These are phyloP conservation scores for Erigeron philadelphicus DNA, from an alignment of 140 eudicot species.

Conservation along the genomic window DNA sequence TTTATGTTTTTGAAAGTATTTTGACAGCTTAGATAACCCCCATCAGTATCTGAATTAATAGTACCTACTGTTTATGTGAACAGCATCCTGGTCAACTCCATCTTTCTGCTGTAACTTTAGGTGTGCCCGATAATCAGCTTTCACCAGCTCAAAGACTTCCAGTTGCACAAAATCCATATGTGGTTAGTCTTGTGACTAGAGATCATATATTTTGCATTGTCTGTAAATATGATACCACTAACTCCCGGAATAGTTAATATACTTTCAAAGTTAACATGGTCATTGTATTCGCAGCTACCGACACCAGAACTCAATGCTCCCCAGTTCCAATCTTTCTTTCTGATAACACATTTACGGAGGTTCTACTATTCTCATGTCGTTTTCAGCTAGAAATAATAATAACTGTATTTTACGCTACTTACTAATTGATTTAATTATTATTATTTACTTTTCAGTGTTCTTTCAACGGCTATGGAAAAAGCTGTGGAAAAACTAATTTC, in stretches of 20 bases:
- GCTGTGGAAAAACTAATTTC: conserved; percentile 35
- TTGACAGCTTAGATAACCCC: neutral
- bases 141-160: conserved; percentile 39
- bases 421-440: neutral
- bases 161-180: conserved; percentile 35
- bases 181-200: conserved; percentile 23
- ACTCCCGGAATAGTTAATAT: conserved; percentile 7
- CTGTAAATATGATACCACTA: neutral
- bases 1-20: neutral
- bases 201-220: neutral
- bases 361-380: conserved; percentile 22
- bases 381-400: conserved; percentile 5
- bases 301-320: conserved; percentile 39
- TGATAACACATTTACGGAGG: conserved; percentile 63
- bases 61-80: neutral
- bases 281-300: conserved; percentile 45
- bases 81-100: conserved; percentile 41
- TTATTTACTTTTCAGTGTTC: conserved; percentile 23
- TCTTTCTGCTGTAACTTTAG: conserved; percentile 34
- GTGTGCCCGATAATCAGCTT: conserved; percentile 38
- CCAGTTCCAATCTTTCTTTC: conserved; percentile 35
- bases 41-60: neutral
- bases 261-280: conserved; percentile 12
- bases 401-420: neutral
- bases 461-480: conserved; percentile 27